Base-by-base conservation (phyloP, 139 green algal species). In the Yamagishiella unicocca region DNA sequence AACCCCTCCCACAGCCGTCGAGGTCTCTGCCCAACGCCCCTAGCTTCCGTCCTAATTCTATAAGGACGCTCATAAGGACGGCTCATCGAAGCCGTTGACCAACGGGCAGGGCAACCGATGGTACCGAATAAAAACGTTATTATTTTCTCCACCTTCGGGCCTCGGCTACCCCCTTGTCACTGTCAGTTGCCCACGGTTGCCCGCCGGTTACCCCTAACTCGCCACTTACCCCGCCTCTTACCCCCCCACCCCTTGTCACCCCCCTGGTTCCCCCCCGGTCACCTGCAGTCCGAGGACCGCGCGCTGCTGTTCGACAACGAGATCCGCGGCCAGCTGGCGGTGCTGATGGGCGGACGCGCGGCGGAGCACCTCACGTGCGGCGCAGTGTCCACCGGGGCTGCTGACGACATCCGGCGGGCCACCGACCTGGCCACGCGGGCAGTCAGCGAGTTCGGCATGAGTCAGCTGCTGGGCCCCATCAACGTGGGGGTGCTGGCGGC, bases 331-430 rank as follows among this genome's bases (percentile, higher is more conserved):
- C 95, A 96, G 89, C 89, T 99, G 85, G 95, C 93, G 25, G 97
- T 95, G 84, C 94, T 99, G 10, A 96, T 99, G 92, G 97, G 96
- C 25, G 97, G 97, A 5, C 83, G 97, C 0, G 97, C 97, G 22
- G 97, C 97, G 2, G 97, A 99, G 93, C 91, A 95, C 75, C 86
- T 98, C 31, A 95, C 91, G 1, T 98, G 90, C 54, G 66, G 31
- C 22, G 77, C 90, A 17, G 70, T 93, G 21, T 93, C 90, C 54
- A 95, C 92, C 7, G 91, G 91, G 22, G 96, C 96, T 8, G 45
- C 77, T 27, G 97, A 99, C 80, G 97, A 99, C 93, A 98, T 99
- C 58, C 79, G 95, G 38, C 89, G 96, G 0, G 96, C 96, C 17
- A 99, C 96, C 5, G 92, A 96, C 58, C 83, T 99, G 40, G 97